These are phyloP conservation scores for Floccularia luteovirens DNA, from an alignment of 768 basidiomycete genomes.

Conservation along the genomic window DNA sequence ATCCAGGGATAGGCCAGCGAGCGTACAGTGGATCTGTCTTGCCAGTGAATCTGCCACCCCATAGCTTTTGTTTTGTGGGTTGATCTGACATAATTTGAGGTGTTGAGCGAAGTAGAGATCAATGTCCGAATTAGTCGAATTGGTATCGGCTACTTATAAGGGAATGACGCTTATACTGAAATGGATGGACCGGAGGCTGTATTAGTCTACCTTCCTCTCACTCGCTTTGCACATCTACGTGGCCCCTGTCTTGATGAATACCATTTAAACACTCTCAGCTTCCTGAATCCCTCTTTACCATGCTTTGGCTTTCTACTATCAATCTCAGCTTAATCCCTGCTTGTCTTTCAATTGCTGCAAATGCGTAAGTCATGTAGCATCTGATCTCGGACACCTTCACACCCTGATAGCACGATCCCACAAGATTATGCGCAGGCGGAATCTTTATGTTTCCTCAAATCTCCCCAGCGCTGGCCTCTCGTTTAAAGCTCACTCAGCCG, in stretches of 20 bases:
- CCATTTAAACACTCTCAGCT: too few relatives aligned
- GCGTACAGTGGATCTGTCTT: conserved; percentile 81
- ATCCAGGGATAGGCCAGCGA: not conserved
- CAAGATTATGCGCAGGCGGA: conserved; percentile 70
- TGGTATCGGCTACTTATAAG: too few relatives aligned
- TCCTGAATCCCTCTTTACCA: too few relatives aligned
- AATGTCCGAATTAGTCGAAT: too few relatives aligned
- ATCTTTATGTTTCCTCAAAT: conserved; percentile 76
- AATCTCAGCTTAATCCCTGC: conserved; percentile 10
- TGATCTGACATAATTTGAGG: conserved; percentile 22
- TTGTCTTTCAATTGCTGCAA: conserved; percentile 51
- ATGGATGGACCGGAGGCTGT: too few relatives aligned
- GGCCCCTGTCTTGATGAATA: too few relatives aligned
- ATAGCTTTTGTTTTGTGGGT: conserved; percentile 63
- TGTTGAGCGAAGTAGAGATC: too few relatives aligned
- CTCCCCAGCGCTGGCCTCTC: conserved; percentile 51
- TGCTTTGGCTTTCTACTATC: too few relatives aligned
- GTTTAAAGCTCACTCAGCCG: conserved; percentile 61
- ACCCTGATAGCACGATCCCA: not conserved
- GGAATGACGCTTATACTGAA: too few relatives aligned
- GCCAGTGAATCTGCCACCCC: conserved; percentile 87
- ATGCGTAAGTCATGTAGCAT: conserved; percentile 42
- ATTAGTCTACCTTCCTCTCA: too few relatives aligned
- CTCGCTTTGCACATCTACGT: too few relatives aligned
- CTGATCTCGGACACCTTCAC: not conserved